Percentiles rank a stretch among this genome's conserved stretches.
phyloP scores from a whole-genome alignment of 495 filamentous ascomycete genomes.

The Penicillium coffeae region DNA sequence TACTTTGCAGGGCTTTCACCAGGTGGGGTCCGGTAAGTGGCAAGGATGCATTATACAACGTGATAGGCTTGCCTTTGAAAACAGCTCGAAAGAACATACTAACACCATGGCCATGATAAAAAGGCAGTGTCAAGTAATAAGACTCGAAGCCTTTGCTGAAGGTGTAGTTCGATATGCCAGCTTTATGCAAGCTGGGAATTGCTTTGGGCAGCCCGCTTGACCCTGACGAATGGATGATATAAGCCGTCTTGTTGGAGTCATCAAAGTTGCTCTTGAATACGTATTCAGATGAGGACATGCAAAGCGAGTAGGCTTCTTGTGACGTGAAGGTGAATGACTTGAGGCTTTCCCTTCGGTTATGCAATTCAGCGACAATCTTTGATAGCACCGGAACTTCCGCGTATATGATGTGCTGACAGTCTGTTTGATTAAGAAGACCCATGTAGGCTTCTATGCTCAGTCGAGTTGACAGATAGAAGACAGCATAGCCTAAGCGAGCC shows the following conservation, averaged over 20 bases:
- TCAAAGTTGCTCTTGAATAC: neutral
- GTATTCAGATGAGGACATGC: neutral
- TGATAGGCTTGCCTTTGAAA: neutral
- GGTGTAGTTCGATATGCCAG: neutral
- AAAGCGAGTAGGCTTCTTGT: too few relatives aligned
- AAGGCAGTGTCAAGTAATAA: neutral
- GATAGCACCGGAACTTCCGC: neutral
- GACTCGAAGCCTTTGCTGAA: neutral
- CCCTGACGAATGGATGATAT: conserved; percentile 1
- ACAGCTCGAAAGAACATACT: neutral
- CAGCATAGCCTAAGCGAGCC: neutral
- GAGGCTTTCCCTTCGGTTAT: neutral
- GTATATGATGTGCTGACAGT: neutral
- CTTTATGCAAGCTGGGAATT: neutral
- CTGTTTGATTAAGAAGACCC: neutral
- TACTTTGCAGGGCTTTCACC: neutral
- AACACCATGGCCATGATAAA: neutral
- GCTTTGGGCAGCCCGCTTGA: neutral
- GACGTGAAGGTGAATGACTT: neutral
- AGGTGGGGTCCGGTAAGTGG: neutral
- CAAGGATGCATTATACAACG: neutral
- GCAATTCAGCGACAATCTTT: neutral
- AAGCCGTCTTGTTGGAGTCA: neutral
- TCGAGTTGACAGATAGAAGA: neutral
- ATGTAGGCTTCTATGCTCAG: neutral